Evolutionary conservation across 139 green algal genomes (phyloP).

Genomic region (Chlorella sorokiniana): DNA sequence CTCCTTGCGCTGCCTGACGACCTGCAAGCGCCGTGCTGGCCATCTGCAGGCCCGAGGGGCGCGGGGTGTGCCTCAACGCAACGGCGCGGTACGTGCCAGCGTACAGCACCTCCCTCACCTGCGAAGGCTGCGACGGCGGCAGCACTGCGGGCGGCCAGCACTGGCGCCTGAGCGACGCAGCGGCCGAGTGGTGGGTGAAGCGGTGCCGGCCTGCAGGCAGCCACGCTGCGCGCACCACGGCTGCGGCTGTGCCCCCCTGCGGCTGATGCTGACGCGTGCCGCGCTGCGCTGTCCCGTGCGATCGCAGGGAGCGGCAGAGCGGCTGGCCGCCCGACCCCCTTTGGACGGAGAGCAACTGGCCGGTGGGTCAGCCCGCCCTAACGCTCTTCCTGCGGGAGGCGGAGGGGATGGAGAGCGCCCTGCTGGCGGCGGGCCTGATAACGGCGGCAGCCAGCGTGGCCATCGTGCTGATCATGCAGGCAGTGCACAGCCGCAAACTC

Average conservation of each 20-base stretch:
- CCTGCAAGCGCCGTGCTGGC: neutral
- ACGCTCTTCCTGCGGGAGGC: constrained; percentile 58
- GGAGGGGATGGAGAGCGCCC: neutral
- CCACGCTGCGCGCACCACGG: neutral
- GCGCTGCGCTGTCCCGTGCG: neutral
- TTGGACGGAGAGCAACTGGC: constrained; percentile 80
- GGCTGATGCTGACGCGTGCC: too few species aligned
- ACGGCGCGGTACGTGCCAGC: constrained; percentile 61
- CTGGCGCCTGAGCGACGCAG: constrained; percentile 39
- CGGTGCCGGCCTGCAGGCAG: neutral
- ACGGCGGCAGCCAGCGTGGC: neutral
- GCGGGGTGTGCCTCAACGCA: constrained; percentile 56
- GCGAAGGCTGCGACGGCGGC: constrained; percentile 29
- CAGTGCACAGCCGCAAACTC: constrained; percentile 1
- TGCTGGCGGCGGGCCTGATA: constrained; percentile 29
- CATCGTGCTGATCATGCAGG: neutral
- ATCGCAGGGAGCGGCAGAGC: constrained; percentile 40
- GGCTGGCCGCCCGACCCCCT: constrained; percentile 67
- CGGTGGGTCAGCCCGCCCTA: constrained; percentile 43
- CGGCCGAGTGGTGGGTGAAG: constrained; percentile 34
- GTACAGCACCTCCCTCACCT: constrained; percentile 55
- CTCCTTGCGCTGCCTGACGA: neutral
- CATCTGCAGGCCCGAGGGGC: constrained; percentile 16
- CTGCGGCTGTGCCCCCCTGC: neutral
- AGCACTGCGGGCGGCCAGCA: neutral